These are phyloP conservation scores for Triglochin maritima DNA, from an alignment of 106 monocot genomes.

Conservation along the genomic window DNA sequence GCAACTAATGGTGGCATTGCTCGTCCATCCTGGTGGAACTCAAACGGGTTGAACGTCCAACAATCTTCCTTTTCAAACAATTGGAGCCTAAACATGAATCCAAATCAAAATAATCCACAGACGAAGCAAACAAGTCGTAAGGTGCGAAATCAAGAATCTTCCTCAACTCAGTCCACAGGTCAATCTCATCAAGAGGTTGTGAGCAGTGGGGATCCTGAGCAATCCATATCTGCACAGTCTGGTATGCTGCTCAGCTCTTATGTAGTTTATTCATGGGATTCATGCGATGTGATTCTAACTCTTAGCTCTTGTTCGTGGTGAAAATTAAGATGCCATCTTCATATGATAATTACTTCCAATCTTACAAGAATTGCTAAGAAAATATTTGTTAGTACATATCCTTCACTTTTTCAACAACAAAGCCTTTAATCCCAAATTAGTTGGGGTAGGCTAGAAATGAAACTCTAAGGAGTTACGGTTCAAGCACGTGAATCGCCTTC, in stretches of 20 bases:
- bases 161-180: constrained; percentile 45
- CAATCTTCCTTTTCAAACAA: constrained; percentile 12
- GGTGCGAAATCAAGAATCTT: constrained; percentile 42
- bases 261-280: not conserved
- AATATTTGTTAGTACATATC: not conserved
- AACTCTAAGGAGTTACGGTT: too few relatives aligned
- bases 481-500: too few relatives aligned
- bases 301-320: not conserved
- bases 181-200: constrained; percentile 47
- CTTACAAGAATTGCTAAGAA: not conserved
- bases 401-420: too few relatives aligned
- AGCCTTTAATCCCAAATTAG: too few relatives aligned
- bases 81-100: constrained; percentile 12
- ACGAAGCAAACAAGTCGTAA: constrained; percentile 24
- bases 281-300: not conserved
- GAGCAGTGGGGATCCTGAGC: constrained; percentile 26
- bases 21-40: constrained; percentile 25
- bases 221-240: constrained; percentile 32
- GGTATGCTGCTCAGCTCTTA: constrained; percentile 12
- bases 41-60: constrained; percentile 17
- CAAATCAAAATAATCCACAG: constrained; percentile 21
- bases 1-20: constrained; percentile 12
- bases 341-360: not conserved
- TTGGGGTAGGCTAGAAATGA: too few relatives aligned
- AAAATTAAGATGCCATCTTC: not conserved